Base-by-base conservation (phyloP, 805 yeast genomes). In the Wickerhamomyces sydowiorum region DNA sequence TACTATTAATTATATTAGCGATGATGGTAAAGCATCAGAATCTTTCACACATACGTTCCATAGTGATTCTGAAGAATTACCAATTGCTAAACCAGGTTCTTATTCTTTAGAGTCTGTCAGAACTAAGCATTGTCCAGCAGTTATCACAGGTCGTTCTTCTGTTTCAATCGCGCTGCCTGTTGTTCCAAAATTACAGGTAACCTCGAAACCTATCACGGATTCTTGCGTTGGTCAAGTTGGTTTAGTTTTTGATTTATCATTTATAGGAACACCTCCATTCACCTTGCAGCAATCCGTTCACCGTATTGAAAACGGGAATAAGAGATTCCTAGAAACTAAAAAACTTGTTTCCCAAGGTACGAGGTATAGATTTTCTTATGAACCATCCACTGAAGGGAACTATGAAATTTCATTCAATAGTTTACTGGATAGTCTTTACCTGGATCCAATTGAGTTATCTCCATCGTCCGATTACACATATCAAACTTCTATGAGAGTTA, bases 191-290 rank as follows among this genome's bases (percentile, higher is more conserved):
- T 46, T 79, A 20, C 49, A 58, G 3, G 70, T 76, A 14, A 57
- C 52, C 22, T 61, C 72, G 3, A 59, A 60, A 9, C 66, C 91
- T 3, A 78, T 91, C 3, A 69, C 78, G 21, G 98, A 91, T 54
- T 77, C 83, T 38, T 93, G 99, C 66, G 85, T 93, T 24, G 99
- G 99, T 0, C 87, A 89, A 36, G 81, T 88, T 8, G 99, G 97
- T 0, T 78, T 89, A 45, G 70, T 73, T 25, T 88, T 87, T 47
- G 86, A 82, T 39, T 69, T 90, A 44, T 62, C 72, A 1, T 69
- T 83, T 39, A 66, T 74, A 5, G 98, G 99, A 15, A 76, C 80
- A 23, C 85, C 96, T 0, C 97, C 98, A 1, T 93, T 84, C 64
- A 72, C 72, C 41, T 70, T 88, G 20, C 73, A 70, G 32, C 81